Conservation (phyloP, 1,139 yeast species). For the Citeromyces siamensis region DNA sequence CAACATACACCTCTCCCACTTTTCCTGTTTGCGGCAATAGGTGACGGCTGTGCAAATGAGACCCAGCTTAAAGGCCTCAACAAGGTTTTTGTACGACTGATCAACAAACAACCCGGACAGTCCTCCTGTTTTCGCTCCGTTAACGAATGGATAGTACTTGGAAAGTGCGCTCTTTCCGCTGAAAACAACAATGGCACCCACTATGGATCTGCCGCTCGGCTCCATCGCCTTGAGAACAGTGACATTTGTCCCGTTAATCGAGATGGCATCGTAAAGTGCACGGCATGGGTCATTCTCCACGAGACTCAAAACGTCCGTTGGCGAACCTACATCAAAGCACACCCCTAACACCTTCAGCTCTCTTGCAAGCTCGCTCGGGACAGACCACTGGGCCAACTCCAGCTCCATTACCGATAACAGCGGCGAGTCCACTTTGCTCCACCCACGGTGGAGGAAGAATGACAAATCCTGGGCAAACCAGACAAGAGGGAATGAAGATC, state of each 20-base stretch:
- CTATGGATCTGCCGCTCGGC: slow-evolving; percentile 38
- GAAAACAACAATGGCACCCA: slow-evolving; percentile 44
- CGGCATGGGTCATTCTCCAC: slow-evolving; percentile 18
- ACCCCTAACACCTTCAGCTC: slow-evolving; percentile 52
- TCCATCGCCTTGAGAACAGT: slow-evolving; percentile 46
- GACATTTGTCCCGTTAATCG: slow-evolving; percentile 11
- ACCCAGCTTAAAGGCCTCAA: slow-evolving; percentile 44
- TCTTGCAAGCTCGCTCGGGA: slow-evolving; percentile 39
- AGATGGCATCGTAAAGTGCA: slow-evolving; percentile 17
- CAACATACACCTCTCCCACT: slow-evolving; percentile 8
- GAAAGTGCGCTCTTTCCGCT: slow-evolving; percentile 34
- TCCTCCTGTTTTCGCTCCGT: slow-evolving; percentile 28
- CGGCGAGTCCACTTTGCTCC: slow-evolving; percentile 7
- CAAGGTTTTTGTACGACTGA: slow-evolving; percentile 39
- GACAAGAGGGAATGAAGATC: slow-evolving; percentile 40
- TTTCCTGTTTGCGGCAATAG: slow-evolving; percentile 25
- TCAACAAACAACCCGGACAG: slow-evolving; percentile 47
- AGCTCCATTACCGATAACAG: slow-evolving; percentile 23
- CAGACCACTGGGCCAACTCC: slow-evolving; percentile 33
- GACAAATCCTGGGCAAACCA: slow-evolving; percentile 11
- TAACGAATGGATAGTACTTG: slow-evolving; percentile 37
- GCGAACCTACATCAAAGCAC: slow-evolving; percentile 39
- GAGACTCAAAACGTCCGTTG: slow-evolving; percentile 25
- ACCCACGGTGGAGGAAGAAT: slow-evolving; percentile 11
- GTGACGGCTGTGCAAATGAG: slow-evolving; percentile 49